phyloP scores from a whole-genome alignment of 2,329 filamentous ascomycete species.

The Arthrobotrys musiformis region DNA sequence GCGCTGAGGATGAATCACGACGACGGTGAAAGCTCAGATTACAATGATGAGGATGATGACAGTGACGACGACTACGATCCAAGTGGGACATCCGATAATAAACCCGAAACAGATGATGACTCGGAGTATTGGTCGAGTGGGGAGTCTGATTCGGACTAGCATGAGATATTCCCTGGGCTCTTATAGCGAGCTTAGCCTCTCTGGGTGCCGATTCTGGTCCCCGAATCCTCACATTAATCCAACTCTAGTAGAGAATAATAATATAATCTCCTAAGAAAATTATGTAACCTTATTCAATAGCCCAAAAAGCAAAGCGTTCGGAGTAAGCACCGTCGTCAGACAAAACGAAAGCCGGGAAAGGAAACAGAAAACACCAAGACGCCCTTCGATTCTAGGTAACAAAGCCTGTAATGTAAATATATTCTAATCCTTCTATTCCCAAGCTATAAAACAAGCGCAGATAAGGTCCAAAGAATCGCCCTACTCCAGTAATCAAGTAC shows the following conservation, averaged over 20 bases:
- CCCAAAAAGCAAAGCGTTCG: no score
- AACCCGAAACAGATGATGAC: not conserved
- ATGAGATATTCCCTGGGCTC: no score
- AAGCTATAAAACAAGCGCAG: not conserved
- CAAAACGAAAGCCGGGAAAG: not conserved
- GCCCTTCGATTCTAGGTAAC: not conserved
- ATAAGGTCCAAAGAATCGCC: not conserved
- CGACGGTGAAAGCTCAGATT: not conserved
- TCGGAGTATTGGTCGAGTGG: no score
- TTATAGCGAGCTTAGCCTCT: no score
- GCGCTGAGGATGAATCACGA: not conserved
- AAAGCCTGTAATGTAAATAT: not conserved
- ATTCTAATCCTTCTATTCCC: not conserved
- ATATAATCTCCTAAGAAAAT: no score
- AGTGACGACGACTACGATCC: not conserved
- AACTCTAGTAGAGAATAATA: no score
- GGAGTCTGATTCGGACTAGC: no score
- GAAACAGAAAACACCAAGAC: not conserved
- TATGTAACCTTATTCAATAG: no score
- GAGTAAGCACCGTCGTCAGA: no score
- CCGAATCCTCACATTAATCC: no score
- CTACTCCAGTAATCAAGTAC: not conserved
- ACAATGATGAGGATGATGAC: not conserved
- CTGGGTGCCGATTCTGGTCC: no score
- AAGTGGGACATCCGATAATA: no score